A percentile compares a stretch with the other conserved stretches of the same genome.
Conservation (phyloP, 2,329 filamentous ascomycete species). For the Trichoderma lentiforme region DNA sequence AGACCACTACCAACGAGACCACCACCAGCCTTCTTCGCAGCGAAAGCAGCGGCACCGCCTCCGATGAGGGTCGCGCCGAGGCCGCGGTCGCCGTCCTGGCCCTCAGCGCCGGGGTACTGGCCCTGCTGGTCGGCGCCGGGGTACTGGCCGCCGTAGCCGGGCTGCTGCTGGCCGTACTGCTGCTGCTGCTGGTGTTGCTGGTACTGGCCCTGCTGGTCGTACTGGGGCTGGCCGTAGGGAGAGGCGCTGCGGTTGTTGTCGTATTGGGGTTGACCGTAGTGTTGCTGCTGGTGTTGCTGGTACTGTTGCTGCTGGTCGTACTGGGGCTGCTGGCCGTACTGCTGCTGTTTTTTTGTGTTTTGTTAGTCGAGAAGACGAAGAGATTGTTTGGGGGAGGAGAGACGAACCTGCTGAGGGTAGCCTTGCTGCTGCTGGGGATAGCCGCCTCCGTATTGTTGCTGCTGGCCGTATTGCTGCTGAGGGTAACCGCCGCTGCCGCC, state of each 20-base stretch:
- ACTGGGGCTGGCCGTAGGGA: slow-evolving; percentile 24
- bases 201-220: slow-evolving; percentile 19
- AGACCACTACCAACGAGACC: slow-evolving; percentile 50
- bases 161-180: slow-evolving; percentile 22
- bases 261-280: slow-evolving; percentile 19
- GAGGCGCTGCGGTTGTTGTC: slow-evolving; percentile 20
- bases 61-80: slow-evolving; percentile 53
- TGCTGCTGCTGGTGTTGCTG: slow-evolving; percentile 17
- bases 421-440: slow-evolving; percentile 21
- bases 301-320: slow-evolving; percentile 22
- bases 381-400: neutral
- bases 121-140: slow-evolving; percentile 18
- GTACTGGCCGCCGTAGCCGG: slow-evolving; percentile 18
- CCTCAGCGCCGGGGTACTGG: slow-evolving; percentile 27
- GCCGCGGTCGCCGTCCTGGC: slow-evolving; percentile 48
- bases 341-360: neutral
- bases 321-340: slow-evolving; percentile 12
- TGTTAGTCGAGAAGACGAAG: neutral
- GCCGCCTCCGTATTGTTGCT: slow-evolving; percentile 23
- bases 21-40: slow-evolving; percentile 52
- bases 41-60: slow-evolving; percentile 51
- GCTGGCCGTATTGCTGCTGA: slow-evolving; percentile 25
- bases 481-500: slow-evolving; percentile 23
- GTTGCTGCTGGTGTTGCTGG: slow-evolving; percentile 20
- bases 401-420: slow-evolving; percentile 26